Evolutionary conservation across 192 early-diverging fungal genomes (phyloP), one percentile per base, ranked within the genome.

Genomic region (Kappamyces sp.): DNA sequence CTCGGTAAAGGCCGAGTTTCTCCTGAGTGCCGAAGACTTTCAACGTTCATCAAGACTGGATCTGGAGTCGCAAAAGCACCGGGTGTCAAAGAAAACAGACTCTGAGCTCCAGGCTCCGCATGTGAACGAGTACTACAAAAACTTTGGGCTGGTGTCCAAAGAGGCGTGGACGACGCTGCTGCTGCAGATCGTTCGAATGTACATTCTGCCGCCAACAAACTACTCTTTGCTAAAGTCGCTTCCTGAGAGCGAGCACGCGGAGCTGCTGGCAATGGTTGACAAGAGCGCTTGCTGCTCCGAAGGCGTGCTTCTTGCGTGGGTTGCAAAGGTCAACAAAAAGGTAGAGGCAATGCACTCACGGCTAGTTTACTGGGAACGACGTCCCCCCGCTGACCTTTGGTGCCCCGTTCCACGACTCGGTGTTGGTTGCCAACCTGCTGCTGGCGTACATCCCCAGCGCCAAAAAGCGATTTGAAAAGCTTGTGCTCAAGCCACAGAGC

Each of bases 91-190:
- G 33, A 66, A 64, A 66, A 33, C 48, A 3, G 44, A 64, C 38
- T 32, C 12, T 68, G 31, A 33, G 31, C n/a, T 51, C 40, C 40
- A 55, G 57, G 55, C 49, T 54, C 34, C 10, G 39, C 40, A 35
- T 39, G 58, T 39, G 58, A 60, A 36, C 40, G 35, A 60, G 50
- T 38, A 50, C 40, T 15, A 31, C n/a, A 7, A 66, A 1, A 9
- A 69, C 46, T 75, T 72, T 67, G 34, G 7, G 4, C 36, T 71
- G 4, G 61, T 77, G 40, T 66, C 70, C 41, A 80, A 75, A 51
- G 78, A 80, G 58, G 63, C 73, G 1, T 80, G 78, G 78, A 52
- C 63, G 34, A 66, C 60, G 37, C 47, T 80, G 7, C 39, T 80
- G 5, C 48, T 68, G 48, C 78, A 80, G 59, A 73, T 75, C 33